Conservation (phyloP, 148 eudicot genomes). For the Rheum nobile region DNA sequence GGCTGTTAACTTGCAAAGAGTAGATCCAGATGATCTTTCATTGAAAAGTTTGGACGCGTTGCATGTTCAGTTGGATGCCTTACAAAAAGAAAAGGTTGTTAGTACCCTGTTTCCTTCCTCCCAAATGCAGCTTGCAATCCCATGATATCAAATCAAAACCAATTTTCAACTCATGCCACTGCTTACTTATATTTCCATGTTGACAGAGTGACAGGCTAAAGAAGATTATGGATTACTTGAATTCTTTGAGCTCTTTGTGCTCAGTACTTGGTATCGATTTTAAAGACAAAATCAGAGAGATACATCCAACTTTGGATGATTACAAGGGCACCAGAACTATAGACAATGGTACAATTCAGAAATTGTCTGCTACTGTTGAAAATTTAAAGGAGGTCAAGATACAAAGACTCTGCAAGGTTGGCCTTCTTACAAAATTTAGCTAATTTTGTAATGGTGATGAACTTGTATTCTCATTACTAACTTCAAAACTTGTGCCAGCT, state of each 20-base stretch:
- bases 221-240: slow-evolving; percentile 44
- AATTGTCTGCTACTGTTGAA: slow-evolving; percentile 34
- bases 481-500: slow-evolving; percentile 25
- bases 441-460: neutral
- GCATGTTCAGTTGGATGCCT: slow-evolving; percentile 30
- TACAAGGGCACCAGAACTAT: slow-evolving; percentile 28
- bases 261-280: slow-evolving; percentile 67
- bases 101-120: neutral
- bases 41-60: slow-evolving; percentile 52
- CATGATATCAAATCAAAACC: neutral
- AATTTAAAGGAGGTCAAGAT: slow-evolving; percentile 41
- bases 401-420: slow-evolving; percentile 52
- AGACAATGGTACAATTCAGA: slow-evolving; percentile 35
- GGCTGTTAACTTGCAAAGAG: slow-evolving; percentile 5
- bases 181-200: neutral
- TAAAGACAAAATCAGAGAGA: slow-evolving; percentile 28
- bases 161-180: neutral
- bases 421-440: slow-evolving; percentile 3
- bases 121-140: neutral
- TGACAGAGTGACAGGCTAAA: slow-evolving; percentile 62
- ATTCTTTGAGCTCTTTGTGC: slow-evolving; percentile 43
- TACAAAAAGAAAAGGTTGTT: slow-evolving; percentile 65
- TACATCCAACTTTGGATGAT: slow-evolving; percentile 59
- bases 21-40: slow-evolving; percentile 57
- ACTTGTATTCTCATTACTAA: neutral